Conservation (phyloP, 2,329 filamentous ascomycete species). For the Zymoseptoria pseudotritici region DNA sequence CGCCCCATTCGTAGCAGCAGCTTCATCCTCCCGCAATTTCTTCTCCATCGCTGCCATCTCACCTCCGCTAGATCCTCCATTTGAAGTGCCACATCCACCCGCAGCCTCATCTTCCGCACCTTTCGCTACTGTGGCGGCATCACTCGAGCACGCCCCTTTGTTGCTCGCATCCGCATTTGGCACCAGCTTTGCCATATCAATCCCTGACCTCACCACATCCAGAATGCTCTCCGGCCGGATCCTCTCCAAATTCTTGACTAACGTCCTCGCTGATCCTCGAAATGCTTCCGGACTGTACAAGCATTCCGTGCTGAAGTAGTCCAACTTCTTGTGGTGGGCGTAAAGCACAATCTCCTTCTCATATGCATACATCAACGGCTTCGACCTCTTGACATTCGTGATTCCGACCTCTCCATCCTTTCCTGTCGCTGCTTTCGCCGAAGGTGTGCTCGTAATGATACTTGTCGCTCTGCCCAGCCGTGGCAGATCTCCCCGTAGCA, state of each 20-base stretch:
- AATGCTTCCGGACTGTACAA: conserved; percentile 98
- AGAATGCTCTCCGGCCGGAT: conserved; percentile 90
- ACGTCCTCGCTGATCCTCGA: conserved; percentile 76
- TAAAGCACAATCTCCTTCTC: conserved; percentile 99
- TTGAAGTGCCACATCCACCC: conserved; percentile 68
- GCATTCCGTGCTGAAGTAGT: conserved; percentile 98
- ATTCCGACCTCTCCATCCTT: conserved; percentile 39
- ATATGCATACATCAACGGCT: conserved; percentile 95
- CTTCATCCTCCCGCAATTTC: conserved; percentile 58
- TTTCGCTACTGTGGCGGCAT: conserved; percentile 18
- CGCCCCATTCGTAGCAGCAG: conserved; percentile 43
- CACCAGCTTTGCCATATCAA: conserved; percentile 90
- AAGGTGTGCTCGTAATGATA: conserved; percentile 65
- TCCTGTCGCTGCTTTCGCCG: conserved; percentile 13
- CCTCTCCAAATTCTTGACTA: conserved; percentile 93
- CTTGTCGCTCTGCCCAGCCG: conserved; percentile 81
- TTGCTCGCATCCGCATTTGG: conserved; percentile 48
- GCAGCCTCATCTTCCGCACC: conserved; percentile 49
- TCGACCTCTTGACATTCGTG: conserved; percentile 88
- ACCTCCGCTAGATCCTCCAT: conserved; percentile 58
- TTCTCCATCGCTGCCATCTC: conserved; percentile 81
- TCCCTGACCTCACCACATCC: conserved; percentile 88
- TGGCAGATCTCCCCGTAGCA: conserved; percentile 82
- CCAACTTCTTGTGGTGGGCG: conserved; percentile 89
- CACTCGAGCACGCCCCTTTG: conserved; percentile 40